Base-by-base conservation (phyloP, 169 alveolate species). In the Eimeria acervulina region DNA sequence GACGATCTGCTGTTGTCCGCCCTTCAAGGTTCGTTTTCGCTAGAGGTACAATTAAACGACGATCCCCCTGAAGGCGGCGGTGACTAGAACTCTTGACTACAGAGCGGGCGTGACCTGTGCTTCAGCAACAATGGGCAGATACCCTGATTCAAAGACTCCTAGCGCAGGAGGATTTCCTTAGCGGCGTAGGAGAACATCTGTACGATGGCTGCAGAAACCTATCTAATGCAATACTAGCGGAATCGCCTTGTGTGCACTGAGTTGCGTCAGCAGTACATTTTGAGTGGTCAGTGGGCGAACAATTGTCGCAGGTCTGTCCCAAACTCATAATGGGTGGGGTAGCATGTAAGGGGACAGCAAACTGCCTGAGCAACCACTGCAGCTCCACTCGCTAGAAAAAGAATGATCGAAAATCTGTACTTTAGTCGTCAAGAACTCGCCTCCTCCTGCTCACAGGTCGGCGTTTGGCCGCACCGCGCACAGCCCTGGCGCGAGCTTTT, bases 1-100 rank as follows among this genome's bases (percentile, higher is more conserved):
- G 96, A 93, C 55, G 89, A 55, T 42, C 74, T 93, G 74, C 87
- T 93, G 33, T 28, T 80, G 63, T n/a, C 89, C 47, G 96, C 96
- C 36, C 93, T 93, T 31, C 66, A 81, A 15, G 93, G 93, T 31
- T 33, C 80, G n/a, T 68, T 85, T 15, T 59, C 74, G 44, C 93
- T 85, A 17, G 78, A 59, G 61, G 93, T 85, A 51, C 80, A 85
- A 36, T 59, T 33, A 61, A 28, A 85, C 28, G 81, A 85, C 80
- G 44, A n/a, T 3, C 17, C 55, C 74, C 23, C 21, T 38, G 87
- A 42, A 38, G 63, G 63, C 8, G 33, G 63, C 63, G 21, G 61
- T 76, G 40, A 40, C 33, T 76, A 44, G 59, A 36, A 38, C 13
- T 21, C 55, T n/a, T 21, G 2, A 51, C 59, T 0, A 1, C 52